These are phyloP conservation scores for Tolypocladium amazonense DNA, from an alignment of 2,329 filamentous ascomycete species.

Conservation along the genomic window DNA sequence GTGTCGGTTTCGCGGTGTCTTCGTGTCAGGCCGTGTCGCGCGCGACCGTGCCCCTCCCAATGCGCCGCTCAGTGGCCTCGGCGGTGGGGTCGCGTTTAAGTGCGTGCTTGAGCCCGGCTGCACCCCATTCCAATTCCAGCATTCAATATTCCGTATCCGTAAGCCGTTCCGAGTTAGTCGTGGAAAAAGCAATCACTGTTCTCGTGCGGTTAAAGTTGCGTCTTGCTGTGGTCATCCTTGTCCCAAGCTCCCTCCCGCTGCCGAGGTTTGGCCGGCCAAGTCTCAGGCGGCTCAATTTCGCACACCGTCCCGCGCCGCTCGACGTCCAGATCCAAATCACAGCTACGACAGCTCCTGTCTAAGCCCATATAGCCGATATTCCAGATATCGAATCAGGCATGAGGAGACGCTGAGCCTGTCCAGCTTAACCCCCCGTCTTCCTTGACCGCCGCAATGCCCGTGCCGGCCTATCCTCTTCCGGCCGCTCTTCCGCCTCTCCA, in stretches of 20 bases:
- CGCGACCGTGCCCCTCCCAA: not conserved
- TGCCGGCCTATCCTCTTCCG: constrained; percentile 14
- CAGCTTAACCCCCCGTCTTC: not conserved
- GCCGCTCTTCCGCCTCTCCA: constrained; percentile 14
- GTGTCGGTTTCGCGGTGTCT: constrained; percentile 33
- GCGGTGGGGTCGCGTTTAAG: constrained; percentile 4
- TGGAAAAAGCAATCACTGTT: not conserved
- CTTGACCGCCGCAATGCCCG: constrained; percentile 14
- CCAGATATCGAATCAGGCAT: not conserved
- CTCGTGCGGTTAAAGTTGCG: not conserved
- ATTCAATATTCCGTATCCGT: too few species aligned
- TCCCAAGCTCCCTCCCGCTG: not conserved
- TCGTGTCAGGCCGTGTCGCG: constrained; percentile 23
- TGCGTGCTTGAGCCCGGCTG: not conserved
- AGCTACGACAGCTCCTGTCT: not conserved
- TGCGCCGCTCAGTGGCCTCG: not conserved
- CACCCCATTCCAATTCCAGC: not conserved
- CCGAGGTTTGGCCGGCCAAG: not conserved
- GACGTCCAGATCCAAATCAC: not conserved
- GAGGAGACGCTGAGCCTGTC: not conserved
- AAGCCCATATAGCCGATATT: not conserved
- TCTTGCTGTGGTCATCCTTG: not conserved
- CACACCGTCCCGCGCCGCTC: too few species aligned
- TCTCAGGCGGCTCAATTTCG: not conserved
- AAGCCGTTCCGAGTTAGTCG: not conserved